Evolutionary conservation across 2,329 filamentous ascomycete genomes (phyloP), one percentile per base, ranked within the genome.

Genomic region (Neurospora sp.): DNA sequence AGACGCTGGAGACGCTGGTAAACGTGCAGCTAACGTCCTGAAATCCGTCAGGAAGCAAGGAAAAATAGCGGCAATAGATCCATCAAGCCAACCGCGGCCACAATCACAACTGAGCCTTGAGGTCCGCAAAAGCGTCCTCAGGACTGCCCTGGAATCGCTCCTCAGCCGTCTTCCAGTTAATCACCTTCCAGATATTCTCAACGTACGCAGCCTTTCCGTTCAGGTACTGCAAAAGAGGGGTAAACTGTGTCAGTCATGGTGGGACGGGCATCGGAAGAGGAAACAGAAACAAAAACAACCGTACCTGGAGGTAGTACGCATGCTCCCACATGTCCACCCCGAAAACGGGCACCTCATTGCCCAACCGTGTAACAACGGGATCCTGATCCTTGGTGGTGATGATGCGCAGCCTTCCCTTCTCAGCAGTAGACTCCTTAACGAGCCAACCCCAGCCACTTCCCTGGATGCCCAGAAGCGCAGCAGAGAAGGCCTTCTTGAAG

Each of bases 301-400:
- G 6, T 72, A 90, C 88, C 84, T 93, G 92, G 19, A 96, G 81
- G 78, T 97, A 97, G 78, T 96, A 97, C 0, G 93, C 93, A 82
- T 97, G 93, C 82, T 97, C 93, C 93, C 93, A 96, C 88, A 96
- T 95, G 78, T 97, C 93, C 2, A 97, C 84, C 0, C 92, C 93
- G 58, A 93, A 84, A 23, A 97, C 81, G 9, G 90, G 90, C n/a
- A 87, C 85, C 73, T 89, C 86, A 4, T 86, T 85, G 28, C 83
- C 75, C 13, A 90, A 23, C 19, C 19, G 19, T 23, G 19, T 23
- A 23, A 23, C 86, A 4, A 93, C 86, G 1, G 90, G 90, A 77
- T 96, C 93, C 82, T 97, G 93, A 78, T 97, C 93, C 79, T 93
- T 93, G n/a, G 91, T 93, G 0, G 90, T 93, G 9, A 91, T 84